Base-by-base conservation (phyloP, 805 yeast species). In the Saccharomycopsis microspora region DNA sequence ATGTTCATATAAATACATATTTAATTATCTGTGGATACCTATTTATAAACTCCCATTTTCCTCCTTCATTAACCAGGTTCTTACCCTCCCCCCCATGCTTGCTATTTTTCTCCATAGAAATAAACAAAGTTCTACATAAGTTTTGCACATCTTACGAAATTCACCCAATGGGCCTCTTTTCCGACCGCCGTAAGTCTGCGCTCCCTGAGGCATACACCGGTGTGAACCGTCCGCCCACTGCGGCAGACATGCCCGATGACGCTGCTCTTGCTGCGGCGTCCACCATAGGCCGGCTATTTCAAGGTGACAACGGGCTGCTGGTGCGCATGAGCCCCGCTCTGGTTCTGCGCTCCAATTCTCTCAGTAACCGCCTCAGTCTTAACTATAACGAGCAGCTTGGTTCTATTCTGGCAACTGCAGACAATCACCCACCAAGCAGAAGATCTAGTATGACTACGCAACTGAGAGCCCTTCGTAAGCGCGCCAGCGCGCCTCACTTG, bases 181-280 rank as follows among this genome's bases (percentile, higher is more conserved):
- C 11, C 29, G 54, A 51, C 5, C 39, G 50, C 39, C 45, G 54
- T 46, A 51, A 43, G 40, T 46, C 51, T 39, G 28, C 43, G 42
- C 46, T 51, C 30, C 50, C 53, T 5, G 53, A 50, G 43, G 47
- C 53, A 4, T 50, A 50, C 43, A 50, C 53, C 4, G 53, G 53
- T 27, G 53, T 50, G 36, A 46, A 46, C 36, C 32, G 53, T 6
- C 42, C 50, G 51, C 52, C 54, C 11, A 45, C 54, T n/a, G 28
- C 29, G 9, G 31, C 34, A 3, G 54, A 51, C 36, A 51, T 49
- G 52, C 53, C 50, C n/a, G 42, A 51, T 39, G 41, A 31, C 29
- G 41, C 45, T 34, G 54, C 54, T n/a, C 36, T 51, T 27, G 54
- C 54, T 8, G 54, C 54, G 27, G 54, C 54, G 9, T 37, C 43